Evolutionary conservation across 371 early-diverging fungal species (phyloP).

Genomic region (Blakeslea trispora): DNA sequence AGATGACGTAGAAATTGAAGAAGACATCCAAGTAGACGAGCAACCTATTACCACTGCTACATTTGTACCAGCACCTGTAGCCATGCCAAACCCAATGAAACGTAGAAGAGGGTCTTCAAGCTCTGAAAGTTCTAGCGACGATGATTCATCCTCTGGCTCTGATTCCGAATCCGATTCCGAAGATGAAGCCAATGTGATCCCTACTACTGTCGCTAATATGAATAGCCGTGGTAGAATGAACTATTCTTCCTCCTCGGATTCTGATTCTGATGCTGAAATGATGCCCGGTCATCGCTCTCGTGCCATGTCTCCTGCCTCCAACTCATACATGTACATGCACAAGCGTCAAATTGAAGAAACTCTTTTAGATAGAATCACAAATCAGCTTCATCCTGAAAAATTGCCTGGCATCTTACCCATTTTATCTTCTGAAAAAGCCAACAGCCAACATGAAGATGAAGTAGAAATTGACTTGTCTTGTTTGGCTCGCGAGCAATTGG

Average conservation of each 20-base stretch:
- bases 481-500: conserved; percentile 46
- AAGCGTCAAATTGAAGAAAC: conserved; percentile 54
- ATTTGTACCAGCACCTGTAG: background rate
- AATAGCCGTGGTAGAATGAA: conserved; percentile 30
- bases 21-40: conserved; percentile 9
- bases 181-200: conserved; percentile 29
- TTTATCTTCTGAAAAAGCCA: conserved; percentile 34
- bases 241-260: conserved; percentile 34
- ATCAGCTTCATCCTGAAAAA: conserved; percentile 43
- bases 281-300: conserved; percentile 17
- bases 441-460: conserved; percentile 32
- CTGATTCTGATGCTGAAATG: conserved; percentile 41
- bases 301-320: conserved; percentile 15
- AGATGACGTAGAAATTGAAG: conserved; percentile 10
- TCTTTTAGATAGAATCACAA: conserved; percentile 44
- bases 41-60: background rate
- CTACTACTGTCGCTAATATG: conserved; percentile 45
- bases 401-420: conserved; percentile 52
- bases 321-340: conserved; percentile 40
- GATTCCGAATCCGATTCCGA: conserved; percentile 29
- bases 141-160: conserved; percentile 19
- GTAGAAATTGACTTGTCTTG: conserved; percentile 55
- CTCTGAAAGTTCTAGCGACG: conserved; percentile 20
- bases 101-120: conserved; percentile 31
- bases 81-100: conserved; percentile 12